phyloP scores from a whole-genome alignment of 2,329 filamentous ascomycete species.

The Fusarium stilboides region DNA sequence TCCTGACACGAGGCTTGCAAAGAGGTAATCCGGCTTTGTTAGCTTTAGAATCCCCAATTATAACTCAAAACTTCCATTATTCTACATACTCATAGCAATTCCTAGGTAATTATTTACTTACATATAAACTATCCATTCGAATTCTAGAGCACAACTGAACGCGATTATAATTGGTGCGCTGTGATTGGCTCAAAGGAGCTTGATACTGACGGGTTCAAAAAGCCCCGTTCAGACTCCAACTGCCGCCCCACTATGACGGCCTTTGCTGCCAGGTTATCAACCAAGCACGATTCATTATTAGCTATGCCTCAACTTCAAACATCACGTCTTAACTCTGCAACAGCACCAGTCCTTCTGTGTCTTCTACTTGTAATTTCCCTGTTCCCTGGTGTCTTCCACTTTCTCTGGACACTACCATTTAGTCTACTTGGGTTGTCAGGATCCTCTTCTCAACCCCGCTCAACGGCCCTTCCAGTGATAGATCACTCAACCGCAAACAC shows the following conservation, averaged over 20 bases:
- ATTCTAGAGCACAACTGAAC: neutral
- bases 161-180: conserved; percentile 42
- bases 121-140: neutral
- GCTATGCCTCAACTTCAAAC: conserved; percentile 63
- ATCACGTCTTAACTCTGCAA: conserved; percentile 56
- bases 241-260: conserved; percentile 51
- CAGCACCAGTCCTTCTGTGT: conserved; percentile 61
- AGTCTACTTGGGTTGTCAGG: conserved; percentile 56
- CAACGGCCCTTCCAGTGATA: conserved; percentile 49
- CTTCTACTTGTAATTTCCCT: conserved; percentile 65
- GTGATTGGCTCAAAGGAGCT: conserved; percentile 35
- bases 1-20: neutral
- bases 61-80: neutral
- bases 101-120: neutral
- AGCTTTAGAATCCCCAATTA: neutral
- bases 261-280: conserved; percentile 20
- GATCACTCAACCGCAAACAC: conserved; percentile 48
- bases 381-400: conserved; percentile 69
- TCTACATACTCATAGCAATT: neutral
- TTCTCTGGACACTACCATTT: conserved; percentile 66
- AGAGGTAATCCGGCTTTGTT: neutral
- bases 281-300: conserved; percentile 35
- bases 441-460: conserved; percentile 48
- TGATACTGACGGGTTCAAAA: conserved; percentile 16
- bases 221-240: conserved; percentile 29